A percentile compares a stretch with the other conserved stretches of the same genome.
phyloP scores from a whole-genome alignment of 2,329 filamentous ascomycete genomes.

The Fusarium fujikuroi region DNA sequence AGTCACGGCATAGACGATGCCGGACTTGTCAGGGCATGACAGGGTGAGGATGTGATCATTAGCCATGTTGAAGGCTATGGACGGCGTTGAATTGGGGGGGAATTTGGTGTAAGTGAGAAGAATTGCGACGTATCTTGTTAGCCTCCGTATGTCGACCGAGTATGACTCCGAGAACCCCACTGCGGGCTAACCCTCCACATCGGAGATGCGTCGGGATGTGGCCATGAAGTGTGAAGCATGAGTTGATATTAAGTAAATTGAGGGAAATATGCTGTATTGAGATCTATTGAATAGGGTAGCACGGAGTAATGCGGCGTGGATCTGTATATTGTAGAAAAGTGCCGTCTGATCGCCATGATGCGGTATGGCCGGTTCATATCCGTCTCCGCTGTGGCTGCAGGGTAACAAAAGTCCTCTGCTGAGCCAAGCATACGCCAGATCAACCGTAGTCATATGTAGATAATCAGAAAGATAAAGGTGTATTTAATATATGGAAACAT shows the following conservation, averaged over 20 bases:
- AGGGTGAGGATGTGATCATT: constrained; percentile 79
- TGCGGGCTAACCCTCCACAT: constrained; percentile 44
- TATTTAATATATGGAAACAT: too few species aligned
- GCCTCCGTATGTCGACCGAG: constrained; percentile 13
- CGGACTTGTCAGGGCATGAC: constrained; percentile 84
- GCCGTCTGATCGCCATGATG: not conserved
- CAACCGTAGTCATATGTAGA: not conserved
- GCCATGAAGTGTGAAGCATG: not conserved
- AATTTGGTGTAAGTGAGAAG: constrained; percentile 5
- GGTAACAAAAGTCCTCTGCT: constrained; percentile 3
- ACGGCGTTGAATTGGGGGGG: not conserved
- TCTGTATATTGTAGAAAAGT: too few species aligned
- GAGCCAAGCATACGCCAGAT: not conserved
- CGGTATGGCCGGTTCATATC: constrained; percentile 11
- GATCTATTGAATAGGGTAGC: not conserved
- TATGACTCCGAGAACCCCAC: constrained; percentile 43
- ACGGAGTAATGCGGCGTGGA: not conserved
- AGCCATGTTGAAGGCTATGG: constrained; percentile 49
- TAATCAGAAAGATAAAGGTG: not conserved
- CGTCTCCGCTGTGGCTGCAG: constrained; percentile 23
- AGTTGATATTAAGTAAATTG: not conserved
- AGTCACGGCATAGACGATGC: constrained; percentile 87
- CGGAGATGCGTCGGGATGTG: constrained; percentile 24
- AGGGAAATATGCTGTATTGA: constrained; percentile 2
- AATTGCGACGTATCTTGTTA: constrained; percentile 1